Evolutionary conservation across 805 yeast species (phyloP).

Genomic region (Candida koratica): DNA sequence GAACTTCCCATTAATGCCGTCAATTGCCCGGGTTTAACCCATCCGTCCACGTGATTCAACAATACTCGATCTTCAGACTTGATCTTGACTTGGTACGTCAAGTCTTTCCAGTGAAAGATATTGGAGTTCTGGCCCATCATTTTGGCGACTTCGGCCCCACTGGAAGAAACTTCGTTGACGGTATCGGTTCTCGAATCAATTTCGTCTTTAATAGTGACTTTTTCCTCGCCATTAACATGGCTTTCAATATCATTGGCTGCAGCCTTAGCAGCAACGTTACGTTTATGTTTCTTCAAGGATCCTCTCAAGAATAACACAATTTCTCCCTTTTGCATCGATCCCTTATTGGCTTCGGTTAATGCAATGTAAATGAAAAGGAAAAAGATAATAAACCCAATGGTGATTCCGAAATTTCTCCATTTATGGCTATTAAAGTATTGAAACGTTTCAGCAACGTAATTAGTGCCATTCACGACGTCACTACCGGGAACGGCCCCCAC

Average conservation of each 20-base stretch:
- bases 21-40: conserved; percentile 75
- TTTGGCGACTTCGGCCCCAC: conserved; percentile 1
- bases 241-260: conserved; percentile 20
- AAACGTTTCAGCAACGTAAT: conserved; percentile 47
- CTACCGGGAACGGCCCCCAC: conserved; percentile 60
- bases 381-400: conserved; percentile 48
- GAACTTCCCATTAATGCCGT: conserved; percentile 85
- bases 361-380: conserved; percentile 33
- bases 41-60: conserved; percentile 49
- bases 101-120: conserved; percentile 38
- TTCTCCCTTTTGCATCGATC: conserved; percentile 44
- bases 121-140: conserved; percentile 11
- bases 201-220: conserved; percentile 26
- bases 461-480: conserved; percentile 53
- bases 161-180: conserved; percentile 1
- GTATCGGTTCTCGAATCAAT: conserved; percentile 23
- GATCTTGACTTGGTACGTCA: conserved; percentile 35
- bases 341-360: conserved; percentile 35
- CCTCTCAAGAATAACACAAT: conserved; percentile 26
- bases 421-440: conserved; percentile 53
- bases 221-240: conserved; percentile 21
- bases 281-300: conserved; percentile 29
- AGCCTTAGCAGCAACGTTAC: conserved; percentile 14
- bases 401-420: conserved; percentile 80
- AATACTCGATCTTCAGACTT: conserved; percentile 36